Evolutionary conservation across 257 asterid genomes (phyloP).

Genomic region (Solanum neorickii): DNA sequence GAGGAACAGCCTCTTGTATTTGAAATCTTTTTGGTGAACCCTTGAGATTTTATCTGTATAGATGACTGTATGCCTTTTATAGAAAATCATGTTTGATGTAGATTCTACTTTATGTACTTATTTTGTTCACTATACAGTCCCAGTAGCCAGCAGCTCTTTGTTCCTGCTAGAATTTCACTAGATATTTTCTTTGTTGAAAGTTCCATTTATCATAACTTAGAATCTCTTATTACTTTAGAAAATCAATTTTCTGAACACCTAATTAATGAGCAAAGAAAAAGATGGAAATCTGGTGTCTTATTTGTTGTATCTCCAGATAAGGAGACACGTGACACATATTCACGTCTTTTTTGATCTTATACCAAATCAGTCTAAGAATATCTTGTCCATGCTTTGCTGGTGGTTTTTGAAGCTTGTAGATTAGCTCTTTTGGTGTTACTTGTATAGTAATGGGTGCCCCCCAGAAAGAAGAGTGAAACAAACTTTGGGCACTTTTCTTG

Average conservation of each 20-base stretch:
- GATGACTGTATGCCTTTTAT: neutral
- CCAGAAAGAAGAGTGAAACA: neutral
- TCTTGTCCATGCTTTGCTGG: neutral
- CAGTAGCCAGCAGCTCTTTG: neutral
- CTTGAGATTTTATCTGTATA: neutral
- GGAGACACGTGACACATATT: neutral
- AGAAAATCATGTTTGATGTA: neutral
- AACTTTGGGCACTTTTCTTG: neutral
- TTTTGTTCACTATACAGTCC: neutral
- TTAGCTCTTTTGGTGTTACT: neutral
- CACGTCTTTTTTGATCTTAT: neutral
- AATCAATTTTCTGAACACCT: neutral
- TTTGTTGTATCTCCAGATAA: neutral
- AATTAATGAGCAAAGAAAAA: neutral
- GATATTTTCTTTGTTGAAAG: neutral
- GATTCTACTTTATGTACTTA: neutral
- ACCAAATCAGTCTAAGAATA: neutral
- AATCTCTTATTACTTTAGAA: neutral
- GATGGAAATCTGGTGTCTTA: neutral
- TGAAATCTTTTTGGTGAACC: neutral
- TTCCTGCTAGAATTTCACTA: neutral
- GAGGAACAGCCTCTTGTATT: neutral
- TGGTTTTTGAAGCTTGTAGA: neutral
- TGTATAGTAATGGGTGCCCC: neutral
- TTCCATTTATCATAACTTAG: neutral